Evolutionary conservation across 75 land plant species (phyloP), one percentile per base, ranked within the genome.

Genomic region (Cunninghamia lanceolata): DNA sequence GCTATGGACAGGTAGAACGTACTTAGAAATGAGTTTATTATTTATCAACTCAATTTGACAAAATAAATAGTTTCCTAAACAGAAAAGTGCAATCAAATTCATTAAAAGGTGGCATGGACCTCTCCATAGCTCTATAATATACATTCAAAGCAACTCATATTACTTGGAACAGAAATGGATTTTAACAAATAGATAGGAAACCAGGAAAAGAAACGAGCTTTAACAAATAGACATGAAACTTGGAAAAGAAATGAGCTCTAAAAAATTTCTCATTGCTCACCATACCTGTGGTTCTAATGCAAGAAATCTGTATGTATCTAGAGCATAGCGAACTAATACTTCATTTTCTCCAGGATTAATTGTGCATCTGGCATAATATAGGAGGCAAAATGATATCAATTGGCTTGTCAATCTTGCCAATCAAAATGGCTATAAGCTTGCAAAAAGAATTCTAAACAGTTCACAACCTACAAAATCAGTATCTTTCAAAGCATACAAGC

Each of bases 271-370:
- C 28, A 43, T 6, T 6, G 10, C 47, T 79, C n/a, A 19, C 32
- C 90, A 81, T 84, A 97, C 99, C 95, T 96, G 98, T 86, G 91
- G 86, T 68, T 91, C 91, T 39, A 98, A 89, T 17, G 97, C 89
- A 11, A 98, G 92, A 78, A 93, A 96, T 47, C 88, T 93, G 88
- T 96, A 95, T 28, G 85, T 94, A 85, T 98, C 99, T 86, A 96
- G 87, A 80, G 97, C 99, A 93, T 98, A 98, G 38, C 99, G 95
- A 59, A 98, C 99, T 35, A 98, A 74, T 85, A 95, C 95, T 85
- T 98, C 99, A 95, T 98, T 98, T 86, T 98, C 99, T 43, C 99
- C 99, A 70, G 99, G 99, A 68, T 98, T 98, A 87, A 98, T 95
- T 54, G 99, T 98, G 85, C 99, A 98, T 68, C 99, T 97, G 88